Evolutionary conservation across 1,139 yeast genomes (phyloP).

Genomic region (Candida sp.): DNA sequence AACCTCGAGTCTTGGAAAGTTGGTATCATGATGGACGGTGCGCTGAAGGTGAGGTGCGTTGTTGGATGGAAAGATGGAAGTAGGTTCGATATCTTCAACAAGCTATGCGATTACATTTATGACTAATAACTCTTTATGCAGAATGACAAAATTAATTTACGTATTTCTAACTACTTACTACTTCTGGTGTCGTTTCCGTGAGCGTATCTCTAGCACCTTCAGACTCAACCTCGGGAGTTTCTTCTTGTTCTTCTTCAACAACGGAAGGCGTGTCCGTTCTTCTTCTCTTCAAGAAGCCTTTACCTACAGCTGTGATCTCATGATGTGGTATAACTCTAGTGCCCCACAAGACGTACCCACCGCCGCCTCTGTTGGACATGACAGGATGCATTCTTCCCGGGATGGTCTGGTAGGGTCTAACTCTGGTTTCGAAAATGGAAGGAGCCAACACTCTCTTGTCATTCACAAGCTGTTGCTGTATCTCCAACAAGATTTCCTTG

Average conservation of each 20-base stretch:
- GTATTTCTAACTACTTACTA: background rate
- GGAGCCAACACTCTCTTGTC: slow-evolving; percentile 84
- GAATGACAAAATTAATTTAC: too few relatives aligned
- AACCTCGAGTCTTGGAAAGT: slow-evolving; percentile 26
- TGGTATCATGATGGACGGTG: slow-evolving; percentile 30
- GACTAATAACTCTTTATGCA: background rate
- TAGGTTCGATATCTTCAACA: slow-evolving; percentile 9
- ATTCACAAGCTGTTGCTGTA: slow-evolving; percentile 66
- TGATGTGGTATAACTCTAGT: slow-evolving; percentile 79
- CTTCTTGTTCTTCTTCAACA: background rate
- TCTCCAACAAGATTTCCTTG: slow-evolving; percentile 77
- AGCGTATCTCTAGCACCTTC: slow-evolving; percentile 1
- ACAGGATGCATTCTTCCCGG: slow-evolving; percentile 95
- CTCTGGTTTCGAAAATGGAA: slow-evolving; percentile 79
- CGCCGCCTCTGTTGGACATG: slow-evolving; percentile 94
- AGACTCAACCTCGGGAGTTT: background rate
- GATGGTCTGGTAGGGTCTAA: slow-evolving; percentile 87
- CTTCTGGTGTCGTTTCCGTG: slow-evolving; percentile 2
- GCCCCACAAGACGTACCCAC: slow-evolving; percentile 87
- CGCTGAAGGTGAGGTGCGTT: slow-evolving; percentile 40
- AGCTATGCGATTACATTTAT: slow-evolving; percentile 14
- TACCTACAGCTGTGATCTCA: slow-evolving; percentile 57
- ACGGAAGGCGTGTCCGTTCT: slow-evolving; percentile 21
- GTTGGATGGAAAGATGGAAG: slow-evolving; percentile 33
- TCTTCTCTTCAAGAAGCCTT: slow-evolving; percentile 47